Conservation (phyloP, 306 rosid species). For the Trifolium fragiferum region DNA sequence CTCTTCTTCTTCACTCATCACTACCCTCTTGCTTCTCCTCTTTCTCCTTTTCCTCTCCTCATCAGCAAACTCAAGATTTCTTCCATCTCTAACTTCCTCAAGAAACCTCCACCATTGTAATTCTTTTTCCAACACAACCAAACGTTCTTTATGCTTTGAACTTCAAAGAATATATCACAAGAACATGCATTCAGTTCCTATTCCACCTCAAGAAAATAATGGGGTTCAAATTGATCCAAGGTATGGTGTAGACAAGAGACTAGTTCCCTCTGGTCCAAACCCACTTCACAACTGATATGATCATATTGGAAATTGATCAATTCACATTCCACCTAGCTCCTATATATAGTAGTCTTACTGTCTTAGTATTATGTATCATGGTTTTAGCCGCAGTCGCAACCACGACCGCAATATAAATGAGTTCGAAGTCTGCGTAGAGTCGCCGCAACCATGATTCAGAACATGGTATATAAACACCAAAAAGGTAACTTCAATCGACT, state of each 20-base stretch:
- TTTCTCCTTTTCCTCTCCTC: slow-evolving; percentile 41
- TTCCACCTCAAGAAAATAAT: slow-evolving; percentile 4
- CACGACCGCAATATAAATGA: too few relatives aligned
- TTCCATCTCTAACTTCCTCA: slow-evolving; percentile 35
- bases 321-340: neutral
- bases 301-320: slow-evolving; percentile 29
- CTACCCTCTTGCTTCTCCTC: slow-evolving; percentile 25
- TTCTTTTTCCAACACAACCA: slow-evolving; percentile 52
- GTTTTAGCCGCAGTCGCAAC: too few relatives aligned
- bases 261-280: slow-evolving; percentile 96
- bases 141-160: slow-evolving; percentile 73
- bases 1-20: slow-evolving; percentile 52
- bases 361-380: slow-evolving; percentile 4
- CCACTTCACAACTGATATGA: slow-evolving; percentile 79
- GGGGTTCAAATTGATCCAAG: slow-evolving; percentile 73
- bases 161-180: slow-evolving; percentile 51
- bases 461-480: neutral
- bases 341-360: neutral
- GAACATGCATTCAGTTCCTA: slow-evolving; percentile 4
- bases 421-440: too few relatives aligned
- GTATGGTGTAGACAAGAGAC: slow-evolving; percentile 75
- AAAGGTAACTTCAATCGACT: neutral
- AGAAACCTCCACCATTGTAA: slow-evolving; percentile 55
- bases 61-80: slow-evolving; percentile 22
- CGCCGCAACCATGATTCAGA: too few relatives aligned